phyloP scores from a whole-genome alignment of 2,329 filamentous ascomycete genomes.

The Pyricularia pennisetigena region DNA sequence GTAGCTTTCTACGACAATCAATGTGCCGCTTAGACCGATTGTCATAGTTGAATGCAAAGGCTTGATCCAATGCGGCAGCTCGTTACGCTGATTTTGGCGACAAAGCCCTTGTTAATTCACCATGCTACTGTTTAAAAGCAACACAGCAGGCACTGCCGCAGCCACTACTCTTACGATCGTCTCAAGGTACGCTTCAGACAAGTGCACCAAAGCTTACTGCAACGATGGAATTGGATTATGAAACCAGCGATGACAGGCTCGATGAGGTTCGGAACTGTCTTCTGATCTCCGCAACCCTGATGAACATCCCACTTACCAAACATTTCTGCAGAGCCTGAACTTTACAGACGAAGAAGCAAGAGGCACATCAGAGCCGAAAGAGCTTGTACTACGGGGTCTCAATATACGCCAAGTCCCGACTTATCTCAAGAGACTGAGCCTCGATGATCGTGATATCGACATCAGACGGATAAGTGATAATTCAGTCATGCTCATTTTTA shows the following conservation, averaged over 20 bases:
- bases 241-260: background rate
- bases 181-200: background rate
- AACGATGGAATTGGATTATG: background rate
- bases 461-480: background rate
- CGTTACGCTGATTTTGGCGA: background rate
- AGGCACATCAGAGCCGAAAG: background rate
- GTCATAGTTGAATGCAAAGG: too few species aligned
- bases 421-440: background rate
- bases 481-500: background rate
- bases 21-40: too few species aligned
- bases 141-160: background rate
- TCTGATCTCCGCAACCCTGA: background rate
- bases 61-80: too few species aligned
- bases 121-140: background rate
- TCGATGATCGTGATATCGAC: background rate
- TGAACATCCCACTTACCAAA: background rate
- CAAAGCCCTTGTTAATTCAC: background rate
- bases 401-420: background rate
- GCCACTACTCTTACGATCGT: background rate
- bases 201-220: background rate
- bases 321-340: background rate
- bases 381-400: background rate
- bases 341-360: background rate
- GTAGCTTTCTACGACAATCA: too few species aligned
- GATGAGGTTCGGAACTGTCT: background rate